phyloP scores from a whole-genome alignment of 169 alveolate species.

The Eimeria praecox region DNA sequence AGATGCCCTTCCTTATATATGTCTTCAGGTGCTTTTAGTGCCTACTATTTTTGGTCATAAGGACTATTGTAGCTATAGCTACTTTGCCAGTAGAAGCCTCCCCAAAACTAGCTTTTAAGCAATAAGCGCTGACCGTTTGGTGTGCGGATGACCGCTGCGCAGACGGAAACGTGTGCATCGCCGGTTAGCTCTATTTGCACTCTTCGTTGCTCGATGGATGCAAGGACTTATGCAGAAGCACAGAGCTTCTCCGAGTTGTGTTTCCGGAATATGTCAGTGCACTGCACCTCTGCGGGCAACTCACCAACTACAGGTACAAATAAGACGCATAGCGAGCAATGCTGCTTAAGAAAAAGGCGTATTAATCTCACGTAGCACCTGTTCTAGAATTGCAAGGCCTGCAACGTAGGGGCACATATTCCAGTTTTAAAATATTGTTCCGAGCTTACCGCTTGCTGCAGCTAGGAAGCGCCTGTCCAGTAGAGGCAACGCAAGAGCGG shows the following conservation, averaged over 20 bases:
- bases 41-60: background rate
- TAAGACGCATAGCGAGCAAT: background rate
- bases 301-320: slow-evolving; percentile 59
- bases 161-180: slow-evolving; percentile 68
- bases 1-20: background rate
- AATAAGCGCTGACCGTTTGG: slow-evolving; percentile 46
- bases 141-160: slow-evolving; percentile 72
- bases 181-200: slow-evolving; percentile 40
- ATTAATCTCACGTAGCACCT: background rate
- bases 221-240: slow-evolving; percentile 59
- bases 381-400: background rate
- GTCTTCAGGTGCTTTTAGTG: background rate
- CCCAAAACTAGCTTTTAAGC: background rate
- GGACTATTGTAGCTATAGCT: background rate
- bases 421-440: background rate
- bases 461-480: background rate
- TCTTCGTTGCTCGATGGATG: slow-evolving; percentile 52
- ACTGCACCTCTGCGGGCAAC: slow-evolving; percentile 61
- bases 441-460: slow-evolving; percentile 52
- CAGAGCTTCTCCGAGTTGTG: background rate
- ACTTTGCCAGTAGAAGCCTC: background rate
- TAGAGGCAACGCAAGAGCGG: background rate
- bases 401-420: background rate
- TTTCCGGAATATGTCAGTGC: slow-evolving; percentile 58
- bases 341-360: background rate